phyloP scores from a whole-genome alignment of 768 basidiomycete species.

The Agrocybe chaxingu region DNA sequence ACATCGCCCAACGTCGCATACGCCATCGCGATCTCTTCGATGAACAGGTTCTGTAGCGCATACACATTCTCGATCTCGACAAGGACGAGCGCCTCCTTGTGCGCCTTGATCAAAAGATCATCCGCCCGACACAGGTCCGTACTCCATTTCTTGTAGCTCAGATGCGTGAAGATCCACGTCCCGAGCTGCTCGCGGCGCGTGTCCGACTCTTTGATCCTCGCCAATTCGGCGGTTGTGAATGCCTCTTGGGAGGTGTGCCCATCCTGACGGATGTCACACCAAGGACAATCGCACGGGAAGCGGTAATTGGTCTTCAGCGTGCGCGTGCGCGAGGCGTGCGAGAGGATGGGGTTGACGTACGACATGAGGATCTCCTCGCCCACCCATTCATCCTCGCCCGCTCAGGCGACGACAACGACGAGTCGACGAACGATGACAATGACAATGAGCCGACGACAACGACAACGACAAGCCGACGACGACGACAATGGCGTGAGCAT shows the following conservation, averaged over 20 bases:
- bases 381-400: too few species aligned
- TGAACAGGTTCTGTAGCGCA: slow-evolving; percentile 35
- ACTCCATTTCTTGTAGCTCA: slow-evolving; percentile 39
- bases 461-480: too few species aligned
- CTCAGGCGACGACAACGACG: too few species aligned
- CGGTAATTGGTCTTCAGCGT: slow-evolving; percentile 35
- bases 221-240: slow-evolving; percentile 4
- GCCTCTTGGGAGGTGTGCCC: background rate
- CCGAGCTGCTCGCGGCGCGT: slow-evolving; percentile 28
- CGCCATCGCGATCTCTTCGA: slow-evolving; percentile 40
- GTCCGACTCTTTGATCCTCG: slow-evolving; percentile 26
- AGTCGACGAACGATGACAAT: too few species aligned
- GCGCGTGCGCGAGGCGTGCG: slow-evolving; percentile 29
- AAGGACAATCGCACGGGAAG: slow-evolving; percentile 38
- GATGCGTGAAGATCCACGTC: slow-evolving; percentile 31
- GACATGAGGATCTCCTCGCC: slow-evolving; percentile 46
- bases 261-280: slow-evolving; percentile 27
- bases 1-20: slow-evolving; percentile 39
- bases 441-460: too few species aligned
- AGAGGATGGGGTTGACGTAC: slow-evolving; percentile 38
- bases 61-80: slow-evolving; percentile 40
- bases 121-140: slow-evolving; percentile 38
- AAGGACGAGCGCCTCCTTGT: slow-evolving; percentile 33
- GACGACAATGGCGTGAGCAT: too few species aligned
- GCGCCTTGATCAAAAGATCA: slow-evolving; percentile 34